A percentile compares a stretch with the other conserved stretches of the same genome.
Evolutionary conservation across 2,329 filamentous ascomycete genomes (phyloP).

Genomic region (Triangularia setosa): DNA sequence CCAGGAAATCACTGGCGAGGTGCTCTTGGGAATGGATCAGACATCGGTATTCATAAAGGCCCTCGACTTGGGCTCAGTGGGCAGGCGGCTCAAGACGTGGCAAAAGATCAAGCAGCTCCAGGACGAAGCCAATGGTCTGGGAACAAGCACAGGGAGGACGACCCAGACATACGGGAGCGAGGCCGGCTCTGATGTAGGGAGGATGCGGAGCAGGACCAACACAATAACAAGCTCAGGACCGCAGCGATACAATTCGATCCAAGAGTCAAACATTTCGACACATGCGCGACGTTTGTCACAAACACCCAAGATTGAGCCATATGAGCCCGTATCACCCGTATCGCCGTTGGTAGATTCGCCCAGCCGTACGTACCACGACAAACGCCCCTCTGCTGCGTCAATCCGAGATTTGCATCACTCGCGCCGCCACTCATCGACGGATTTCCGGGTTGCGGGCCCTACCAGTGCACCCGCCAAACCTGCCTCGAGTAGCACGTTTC

Average conservation of each 20-base stretch:
- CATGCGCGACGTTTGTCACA: slow-evolving; percentile 39
- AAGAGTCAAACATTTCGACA: slow-evolving; percentile 42
- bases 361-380: slow-evolving; percentile 46
- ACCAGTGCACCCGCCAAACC: slow-evolving; percentile 36
- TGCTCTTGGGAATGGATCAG: slow-evolving; percentile 91
- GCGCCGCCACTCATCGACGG: slow-evolving; percentile 82
- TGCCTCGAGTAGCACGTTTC: slow-evolving; percentile 41
- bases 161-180: slow-evolving; percentile 58
- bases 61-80: slow-evolving; percentile 88
- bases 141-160: slow-evolving; percentile 43
- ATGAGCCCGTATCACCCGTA: slow-evolving; percentile 39
- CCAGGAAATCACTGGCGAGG: slow-evolving; percentile 93
- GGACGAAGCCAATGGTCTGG: slow-evolving; percentile 68
- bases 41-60: slow-evolving; percentile 93
- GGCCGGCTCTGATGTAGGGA: slow-evolving; percentile 52
- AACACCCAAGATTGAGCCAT: slow-evolving; percentile 44
- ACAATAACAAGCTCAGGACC: slow-evolving; percentile 49
- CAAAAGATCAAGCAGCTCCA: slow-evolving; percentile 92
- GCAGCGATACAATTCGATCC: slow-evolving; percentile 37
- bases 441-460: slow-evolving; percentile 52
- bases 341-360: slow-evolving; percentile 45
- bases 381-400: slow-evolving; percentile 74
- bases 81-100: slow-evolving; percentile 87
- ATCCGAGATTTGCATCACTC: slow-evolving; percentile 79
- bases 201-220: slow-evolving; percentile 53